Evolutionary conservation across 2,329 filamentous ascomycete genomes (phyloP).

Genomic region (Epicoccum nigrum): DNA sequence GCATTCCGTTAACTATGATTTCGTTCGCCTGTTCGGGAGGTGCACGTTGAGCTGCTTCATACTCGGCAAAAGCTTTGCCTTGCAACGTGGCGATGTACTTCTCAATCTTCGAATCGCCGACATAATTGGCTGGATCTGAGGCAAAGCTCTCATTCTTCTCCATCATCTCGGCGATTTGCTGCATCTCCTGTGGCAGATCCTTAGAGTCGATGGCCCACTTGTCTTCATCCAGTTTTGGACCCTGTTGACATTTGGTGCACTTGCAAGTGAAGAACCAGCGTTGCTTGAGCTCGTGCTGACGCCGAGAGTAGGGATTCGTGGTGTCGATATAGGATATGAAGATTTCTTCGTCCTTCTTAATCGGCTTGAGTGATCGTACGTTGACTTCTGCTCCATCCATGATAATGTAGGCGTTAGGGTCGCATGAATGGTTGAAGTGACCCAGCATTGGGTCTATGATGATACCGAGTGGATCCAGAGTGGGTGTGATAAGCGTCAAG

Average conservation of each 20-base stretch:
- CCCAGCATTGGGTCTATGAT: conserved; percentile 62
- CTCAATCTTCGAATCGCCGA: conserved; percentile 32
- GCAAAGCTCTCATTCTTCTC: conserved; percentile 20
- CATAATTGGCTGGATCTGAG: conserved; percentile 31
- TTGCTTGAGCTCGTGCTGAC: conserved; percentile 58
- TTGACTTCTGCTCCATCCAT: conserved; percentile 61
- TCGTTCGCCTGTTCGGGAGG: conserved; percentile 39
- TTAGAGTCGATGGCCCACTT: conserved; percentile 45
- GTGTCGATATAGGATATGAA: conserved; percentile 67
- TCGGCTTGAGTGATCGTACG: conserved; percentile 59
- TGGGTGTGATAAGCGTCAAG: conserved; percentile 61
- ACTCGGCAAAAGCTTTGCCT: conserved; percentile 33
- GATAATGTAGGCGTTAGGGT: conserved; percentile 63
- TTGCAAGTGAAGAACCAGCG: conserved; percentile 66
- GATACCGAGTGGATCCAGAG: conserved; percentile 65
- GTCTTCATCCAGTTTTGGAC: conserved; percentile 49
- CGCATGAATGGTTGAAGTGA: conserved; percentile 67
- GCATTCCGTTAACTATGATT: conserved; percentile 50
- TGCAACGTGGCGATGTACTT: conserved; percentile 36
- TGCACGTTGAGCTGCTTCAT: conserved; percentile 31
- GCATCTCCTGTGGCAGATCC: conserved; percentile 32
- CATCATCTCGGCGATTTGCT: conserved; percentile 31
- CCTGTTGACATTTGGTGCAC: conserved; percentile 58
- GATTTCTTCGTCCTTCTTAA: conserved; percentile 63
- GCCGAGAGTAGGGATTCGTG: conserved; percentile 57